Conservation (phyloP, 1,284 basidiomycete species). For the Rhodotorula sp. region DNA sequence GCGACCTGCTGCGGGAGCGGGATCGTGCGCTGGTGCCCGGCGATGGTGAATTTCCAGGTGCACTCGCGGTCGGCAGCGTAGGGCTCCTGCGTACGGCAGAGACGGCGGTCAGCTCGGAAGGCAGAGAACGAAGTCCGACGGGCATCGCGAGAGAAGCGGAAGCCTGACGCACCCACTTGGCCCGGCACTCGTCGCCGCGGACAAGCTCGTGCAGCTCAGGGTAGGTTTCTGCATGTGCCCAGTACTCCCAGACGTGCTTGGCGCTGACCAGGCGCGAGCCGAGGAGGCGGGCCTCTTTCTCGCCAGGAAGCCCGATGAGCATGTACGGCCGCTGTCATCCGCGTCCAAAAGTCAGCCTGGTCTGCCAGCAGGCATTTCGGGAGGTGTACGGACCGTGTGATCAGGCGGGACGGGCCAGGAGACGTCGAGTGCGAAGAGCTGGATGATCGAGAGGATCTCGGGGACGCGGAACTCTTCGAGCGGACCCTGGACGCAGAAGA, state of each 20-base stretch:
- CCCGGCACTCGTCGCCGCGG: not conserved
- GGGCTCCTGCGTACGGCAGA: slow-evolving; percentile 28
- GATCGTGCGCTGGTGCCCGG: slow-evolving; percentile 73
- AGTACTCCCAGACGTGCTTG: slow-evolving; percentile 61
- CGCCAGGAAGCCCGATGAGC: slow-evolving; percentile 67
- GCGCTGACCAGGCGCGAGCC: slow-evolving; percentile 78
- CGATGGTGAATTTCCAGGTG: slow-evolving; percentile 79
- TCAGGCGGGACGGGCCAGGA: slow-evolving; percentile 22
- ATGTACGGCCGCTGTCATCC: slow-evolving; percentile 63
- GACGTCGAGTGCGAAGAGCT: slow-evolving; percentile 26
- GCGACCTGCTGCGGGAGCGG: slow-evolving; percentile 62
- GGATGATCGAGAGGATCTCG: slow-evolving; percentile 39
- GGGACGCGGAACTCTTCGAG: slow-evolving; percentile 42
- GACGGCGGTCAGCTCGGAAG: not conserved
- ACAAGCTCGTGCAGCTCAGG: slow-evolving; percentile 41
- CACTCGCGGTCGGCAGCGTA: slow-evolving; percentile 67
- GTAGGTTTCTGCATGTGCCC: slow-evolving; percentile 47
- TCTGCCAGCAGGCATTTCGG: fast-evolving
- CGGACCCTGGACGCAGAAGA: slow-evolving; percentile 34
- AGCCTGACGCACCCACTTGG: slow-evolving; percentile 35
- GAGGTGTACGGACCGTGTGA: slow-evolving; percentile 2
- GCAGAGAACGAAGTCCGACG: not conserved
- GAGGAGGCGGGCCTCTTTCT: slow-evolving; percentile 72
- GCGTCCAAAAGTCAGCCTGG: not conserved
- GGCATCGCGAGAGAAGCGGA: not conserved